These are phyloP conservation scores for Amauroascus niger DNA, from an alignment of 2,329 filamentous ascomycete species.

Conservation along the genomic window DNA sequence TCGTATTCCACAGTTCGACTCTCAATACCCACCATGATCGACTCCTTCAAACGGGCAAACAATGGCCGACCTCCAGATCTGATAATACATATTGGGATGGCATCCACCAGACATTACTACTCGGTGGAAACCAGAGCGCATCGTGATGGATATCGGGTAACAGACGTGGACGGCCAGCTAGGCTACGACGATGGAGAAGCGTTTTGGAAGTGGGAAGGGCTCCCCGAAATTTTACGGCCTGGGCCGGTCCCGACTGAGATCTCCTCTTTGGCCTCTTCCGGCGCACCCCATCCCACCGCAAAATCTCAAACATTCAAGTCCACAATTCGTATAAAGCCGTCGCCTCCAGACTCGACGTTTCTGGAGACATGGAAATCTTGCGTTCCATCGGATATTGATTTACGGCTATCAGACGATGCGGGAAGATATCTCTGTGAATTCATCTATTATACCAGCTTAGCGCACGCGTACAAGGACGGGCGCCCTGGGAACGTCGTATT, in stretches of 20 bases:
- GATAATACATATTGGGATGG: constrained; percentile 72
- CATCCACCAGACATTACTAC: constrained; percentile 55
- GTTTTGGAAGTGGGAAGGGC: constrained; percentile 42
- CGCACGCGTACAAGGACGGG: constrained; percentile 30
- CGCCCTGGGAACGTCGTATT: constrained; percentile 49
- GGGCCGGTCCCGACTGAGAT: constrained; percentile 26
- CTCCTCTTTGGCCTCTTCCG: not conserved
- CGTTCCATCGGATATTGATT: constrained; percentile 27
- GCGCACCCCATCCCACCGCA: not conserved
- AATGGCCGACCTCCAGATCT: constrained; percentile 48
- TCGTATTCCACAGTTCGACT: constrained; percentile 57
- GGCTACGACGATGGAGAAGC: constrained; percentile 37
- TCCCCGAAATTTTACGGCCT: constrained; percentile 46
- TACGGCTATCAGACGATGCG: constrained; percentile 57
- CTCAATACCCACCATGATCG: constrained; percentile 55
- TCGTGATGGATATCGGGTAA: constrained; percentile 59
- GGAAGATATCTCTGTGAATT: constrained; percentile 70
- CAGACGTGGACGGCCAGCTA: constrained; percentile 55
- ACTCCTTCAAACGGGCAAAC: constrained; percentile 33
- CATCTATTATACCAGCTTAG: constrained; percentile 61
- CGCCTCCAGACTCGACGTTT: constrained; percentile 28
- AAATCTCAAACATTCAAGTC: not conserved
- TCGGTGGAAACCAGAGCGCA: constrained; percentile 61
- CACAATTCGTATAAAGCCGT: constrained; percentile 17
- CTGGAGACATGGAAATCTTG: constrained; percentile 29